Base-by-base conservation (phyloP, 768 basidiomycete species). In the Cystobasidium ongulense region DNA sequence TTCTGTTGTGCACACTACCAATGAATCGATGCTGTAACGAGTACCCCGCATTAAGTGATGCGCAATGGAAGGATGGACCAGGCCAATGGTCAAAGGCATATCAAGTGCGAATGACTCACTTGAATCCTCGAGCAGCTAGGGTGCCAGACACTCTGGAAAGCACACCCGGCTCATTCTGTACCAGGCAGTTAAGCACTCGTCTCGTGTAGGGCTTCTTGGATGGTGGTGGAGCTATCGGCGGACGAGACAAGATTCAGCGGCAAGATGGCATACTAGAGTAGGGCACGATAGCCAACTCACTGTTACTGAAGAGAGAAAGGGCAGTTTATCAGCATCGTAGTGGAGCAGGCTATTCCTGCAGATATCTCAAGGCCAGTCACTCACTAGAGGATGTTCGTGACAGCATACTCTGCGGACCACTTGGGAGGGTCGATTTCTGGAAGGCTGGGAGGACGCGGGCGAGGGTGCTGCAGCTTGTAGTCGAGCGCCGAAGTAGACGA, bases 111-210 rank as follows among this genome's bases (percentile, higher is more conserved):
- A 35, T 3, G 11, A 78, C 80, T 65, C 31, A 82, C 82, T 99
- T 99, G 85, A 99, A 96, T 2, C 96, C 96, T 76, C 96, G 85
- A 50, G 91, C 96, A 23, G 96, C 96, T 27, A 99, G 86, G 79
- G 95, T 97, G 68, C 96, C 96, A 5, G 95, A 95, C 1, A 99
- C 93, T 78, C 96, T 89, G 33, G 95, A 96, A 15, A 99, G 86
- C n/a, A 99, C 96, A 79, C 96, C 96, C 1, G 96, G 96, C 83
- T 99, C 96, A 81, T 99, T 97, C 82, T 99, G 96, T 1, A 98
- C 96, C 74, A 99, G 87, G 81, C 94, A 97, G 83, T 99, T 98
- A 75, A 98, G 86, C 73, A 94, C 86, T 80, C 98, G 95, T 25
- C 74, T 68, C 7, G 74, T 66, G 57, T 75, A 74, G 35, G 73